Base-by-base conservation (phyloP, 73 alveolate species). In the Halteria grandinella region DNA sequence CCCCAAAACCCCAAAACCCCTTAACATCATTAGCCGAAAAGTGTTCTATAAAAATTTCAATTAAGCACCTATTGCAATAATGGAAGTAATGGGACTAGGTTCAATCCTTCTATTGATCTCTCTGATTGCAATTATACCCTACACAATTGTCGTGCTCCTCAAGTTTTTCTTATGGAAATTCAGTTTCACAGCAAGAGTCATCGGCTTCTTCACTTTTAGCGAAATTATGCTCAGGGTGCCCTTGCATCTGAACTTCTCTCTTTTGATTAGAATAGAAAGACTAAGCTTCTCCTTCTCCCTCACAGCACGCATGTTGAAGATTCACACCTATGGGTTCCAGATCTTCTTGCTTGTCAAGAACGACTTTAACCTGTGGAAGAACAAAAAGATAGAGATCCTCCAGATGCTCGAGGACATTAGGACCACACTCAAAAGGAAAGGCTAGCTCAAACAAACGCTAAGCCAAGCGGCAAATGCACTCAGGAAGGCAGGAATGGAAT, bases 331-430 rank as follows among this genome's bases (percentile, higher is more conserved):
- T 11, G 90, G 85, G 11, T 69, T 80, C 45, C 40, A 40, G 37
- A 17, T 80, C 29, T 53, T 34, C 79, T 32, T 80, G 11, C 53
- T 69, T 27, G 43, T 80, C 1, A 53, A 57, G 18, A 73, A 80
- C 40, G 64, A 80, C 27, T 69, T 80, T 33, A 25, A 80, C 8
- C 64, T 36, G 33, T 80, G 90, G 90, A 28, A 25, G 28, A 54
- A 55, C 8, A 66, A 80, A 47, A 45, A 70, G 44, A 55, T 80
- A 24, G 75, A 80, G 66, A 50, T 80, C 37, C 69, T 80, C 14
- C 23, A 80, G 64, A 52, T 80, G 84, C 85, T 66, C 28, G 81
- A 80, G 50, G 90, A 80, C 34, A 31, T 80, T 29, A 80, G 57
- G 58, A 50, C 73, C 18, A 15, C 41, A 3, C 55, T 80, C 15